Percentiles rank a stretch among this genome's conserved stretches.
phyloP scores from a whole-genome alignment of 2,329 filamentous ascomycete genomes.

The Davidsoniella virescens region DNA sequence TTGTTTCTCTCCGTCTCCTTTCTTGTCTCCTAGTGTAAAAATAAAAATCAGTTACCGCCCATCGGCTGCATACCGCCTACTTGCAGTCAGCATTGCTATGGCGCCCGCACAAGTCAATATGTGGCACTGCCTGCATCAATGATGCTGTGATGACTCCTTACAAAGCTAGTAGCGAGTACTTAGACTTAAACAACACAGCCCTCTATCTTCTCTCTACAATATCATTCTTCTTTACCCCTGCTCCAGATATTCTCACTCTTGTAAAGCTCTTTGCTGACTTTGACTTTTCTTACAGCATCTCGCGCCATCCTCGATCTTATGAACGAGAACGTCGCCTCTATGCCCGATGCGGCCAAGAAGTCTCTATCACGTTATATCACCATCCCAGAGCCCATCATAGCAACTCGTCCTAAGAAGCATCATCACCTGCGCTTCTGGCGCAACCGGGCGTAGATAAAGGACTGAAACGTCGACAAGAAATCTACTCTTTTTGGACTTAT shows the following conservation, averaged over 20 bases:
- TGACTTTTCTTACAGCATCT: slow-evolving; percentile 13
- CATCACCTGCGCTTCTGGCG: slow-evolving; percentile 17
- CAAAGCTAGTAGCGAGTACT: too few species aligned
- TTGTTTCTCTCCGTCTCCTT: background rate
- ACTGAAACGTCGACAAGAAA: background rate
- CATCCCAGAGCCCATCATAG: slow-evolving; percentile 13
- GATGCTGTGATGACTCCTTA: too few species aligned
- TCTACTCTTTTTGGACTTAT: background rate
- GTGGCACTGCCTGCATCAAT: too few species aligned
- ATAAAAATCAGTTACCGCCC: background rate
- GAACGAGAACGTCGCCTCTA: slow-evolving; percentile 16
- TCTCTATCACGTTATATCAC: slow-evolving; percentile 13
- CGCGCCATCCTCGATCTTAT: slow-evolving; percentile 16
- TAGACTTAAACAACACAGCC: too few species aligned
- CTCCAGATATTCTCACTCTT: too few species aligned
- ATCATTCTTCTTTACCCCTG: too few species aligned
- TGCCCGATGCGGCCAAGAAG: slow-evolving; percentile 16
- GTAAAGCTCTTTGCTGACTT: background rate
- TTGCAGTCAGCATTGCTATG: too few species aligned
- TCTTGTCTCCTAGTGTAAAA: background rate
- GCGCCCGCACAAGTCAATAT: background rate
- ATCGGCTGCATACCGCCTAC: background rate
- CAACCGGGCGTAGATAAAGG: slow-evolving; percentile 2
- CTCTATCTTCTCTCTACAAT: too few species aligned
- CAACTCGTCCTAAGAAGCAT: slow-evolving; percentile 9